These are phyloP conservation scores for Oryza longistaminata DNA, from an alignment of 176 grass and related monocot species.

Conservation along the genomic window DNA sequence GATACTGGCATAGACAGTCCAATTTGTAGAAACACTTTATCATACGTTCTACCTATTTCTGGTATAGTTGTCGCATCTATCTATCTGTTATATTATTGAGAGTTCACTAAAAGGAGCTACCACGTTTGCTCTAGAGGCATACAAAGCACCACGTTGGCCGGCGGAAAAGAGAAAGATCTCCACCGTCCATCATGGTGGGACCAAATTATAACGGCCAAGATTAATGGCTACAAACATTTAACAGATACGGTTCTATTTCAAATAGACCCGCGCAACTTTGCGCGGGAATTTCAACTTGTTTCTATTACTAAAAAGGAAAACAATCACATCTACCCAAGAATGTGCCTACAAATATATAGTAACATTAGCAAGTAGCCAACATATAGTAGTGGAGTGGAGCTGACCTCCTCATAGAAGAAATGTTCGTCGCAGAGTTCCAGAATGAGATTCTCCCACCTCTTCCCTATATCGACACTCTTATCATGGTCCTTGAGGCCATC, in stretches of 20 bases:
- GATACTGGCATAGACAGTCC: neutral
- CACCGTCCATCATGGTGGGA: neutral
- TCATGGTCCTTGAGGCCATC: constrained; percentile 69
- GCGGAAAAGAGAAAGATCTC: neutral
- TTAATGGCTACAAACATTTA: neutral
- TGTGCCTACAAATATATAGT: neutral
- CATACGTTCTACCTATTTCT: neutral
- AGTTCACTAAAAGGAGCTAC: neutral
- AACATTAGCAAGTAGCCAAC: neutral
- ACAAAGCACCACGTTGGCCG: neutral
- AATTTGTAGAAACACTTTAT: neutral
- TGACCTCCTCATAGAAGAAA: constrained; percentile 93
- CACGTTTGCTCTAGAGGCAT: neutral
- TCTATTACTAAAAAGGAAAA: neutral
- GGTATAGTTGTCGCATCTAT: neutral
- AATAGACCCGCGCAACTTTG: neutral
- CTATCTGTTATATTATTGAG: neutral
- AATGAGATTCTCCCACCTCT: constrained; percentile 85
- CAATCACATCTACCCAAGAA: neutral
- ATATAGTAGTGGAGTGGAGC: constrained; percentile 5
- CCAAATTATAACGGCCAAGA: neutral
- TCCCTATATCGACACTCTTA: constrained; percentile 68
- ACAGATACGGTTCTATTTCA: neutral
- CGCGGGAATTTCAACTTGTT: neutral
- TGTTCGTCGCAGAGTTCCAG: constrained; percentile 76